Percentiles rank a stretch among this genome's conserved stretches.
These are phyloP conservation scores for Ramaria sp. DNA, from an alignment of 768 basidiomycete genomes.

Conservation along the genomic window DNA sequence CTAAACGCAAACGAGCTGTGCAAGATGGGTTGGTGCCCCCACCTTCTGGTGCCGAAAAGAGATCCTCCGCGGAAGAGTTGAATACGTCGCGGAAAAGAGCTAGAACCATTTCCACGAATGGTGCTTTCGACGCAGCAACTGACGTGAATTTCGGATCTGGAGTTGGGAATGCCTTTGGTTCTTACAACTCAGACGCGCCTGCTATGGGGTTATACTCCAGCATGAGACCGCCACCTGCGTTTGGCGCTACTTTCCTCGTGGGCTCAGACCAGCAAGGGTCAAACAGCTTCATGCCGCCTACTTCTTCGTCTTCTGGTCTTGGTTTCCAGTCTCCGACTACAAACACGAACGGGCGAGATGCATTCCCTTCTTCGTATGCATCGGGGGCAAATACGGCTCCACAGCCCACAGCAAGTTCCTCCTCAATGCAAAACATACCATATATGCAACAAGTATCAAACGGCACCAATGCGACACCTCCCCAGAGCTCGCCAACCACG, in stretches of 20 bases:
- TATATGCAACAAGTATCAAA: not conserved
- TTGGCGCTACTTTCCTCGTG: not conserved
- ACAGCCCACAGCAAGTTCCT: constrained; percentile 20
- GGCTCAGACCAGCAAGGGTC: not conserved
- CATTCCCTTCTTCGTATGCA: not conserved
- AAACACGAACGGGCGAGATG: not conserved
- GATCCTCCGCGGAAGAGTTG: constrained; percentile 16
- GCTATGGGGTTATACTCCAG: not conserved
- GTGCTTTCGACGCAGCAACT: not conserved
- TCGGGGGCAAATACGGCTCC: constrained; percentile 17
- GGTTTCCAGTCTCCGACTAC: not conserved
- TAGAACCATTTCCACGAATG: constrained; percentile 12
- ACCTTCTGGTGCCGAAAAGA: not conserved
- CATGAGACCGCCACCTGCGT: not conserved
- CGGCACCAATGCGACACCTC: not conserved
- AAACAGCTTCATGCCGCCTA: not conserved
- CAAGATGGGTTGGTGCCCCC: not conserved
- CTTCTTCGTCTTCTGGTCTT: not conserved
- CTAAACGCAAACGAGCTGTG: constrained; percentile 44
- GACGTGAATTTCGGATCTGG: not conserved
- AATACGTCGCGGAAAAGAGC: constrained; percentile 15
- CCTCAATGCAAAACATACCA: not conserved
- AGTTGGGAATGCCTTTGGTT: not conserved
- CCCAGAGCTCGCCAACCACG: not conserved
- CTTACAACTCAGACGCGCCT: not conserved